These are phyloP conservation scores for Sporothrix brasiliensis DNA, from an alignment of 2,329 filamentous ascomycete species.

Conservation along the genomic window DNA sequence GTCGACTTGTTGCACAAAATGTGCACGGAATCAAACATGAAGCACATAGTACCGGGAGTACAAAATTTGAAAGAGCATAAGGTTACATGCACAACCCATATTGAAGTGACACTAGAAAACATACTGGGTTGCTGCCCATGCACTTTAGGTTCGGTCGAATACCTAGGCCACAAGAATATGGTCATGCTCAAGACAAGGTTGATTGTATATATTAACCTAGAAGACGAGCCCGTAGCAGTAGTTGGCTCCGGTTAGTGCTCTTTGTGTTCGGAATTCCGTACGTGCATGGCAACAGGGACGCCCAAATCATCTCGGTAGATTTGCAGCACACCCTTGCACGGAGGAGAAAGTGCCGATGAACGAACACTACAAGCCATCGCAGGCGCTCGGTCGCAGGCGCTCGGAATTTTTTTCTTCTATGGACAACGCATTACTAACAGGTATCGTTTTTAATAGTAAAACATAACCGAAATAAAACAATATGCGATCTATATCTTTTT, in stretches of 20 bases:
- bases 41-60: background rate
- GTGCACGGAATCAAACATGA: slow-evolving; percentile 8
- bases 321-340: slow-evolving; percentile 1
- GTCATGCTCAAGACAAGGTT: slow-evolving; percentile 3
- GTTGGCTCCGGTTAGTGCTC: background rate
- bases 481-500: too few relatives aligned
- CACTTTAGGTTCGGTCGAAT: background rate
- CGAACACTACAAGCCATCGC: background rate
- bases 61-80: background rate
- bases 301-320: background rate
- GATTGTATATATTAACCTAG: background rate
- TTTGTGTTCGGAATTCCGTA: slow-evolving; percentile 35
- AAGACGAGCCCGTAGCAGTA: too few relatives aligned
- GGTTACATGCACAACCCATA: slow-evolving; percentile 21
- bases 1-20: slow-evolving; percentile 4
- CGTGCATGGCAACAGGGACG: slow-evolving; percentile 32
- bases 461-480: too few relatives aligned
- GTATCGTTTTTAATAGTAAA: too few relatives aligned
- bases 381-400: too few relatives aligned
- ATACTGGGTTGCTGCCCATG: background rate
- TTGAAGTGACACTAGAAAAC: background rate
- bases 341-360: background rate
- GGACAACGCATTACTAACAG: too few relatives aligned
- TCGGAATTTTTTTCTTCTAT: background rate
- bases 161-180: background rate